phyloP scores from a whole-genome alignment of 2,329 filamentous ascomycete genomes.

The Trichoderma atroviride region DNA sequence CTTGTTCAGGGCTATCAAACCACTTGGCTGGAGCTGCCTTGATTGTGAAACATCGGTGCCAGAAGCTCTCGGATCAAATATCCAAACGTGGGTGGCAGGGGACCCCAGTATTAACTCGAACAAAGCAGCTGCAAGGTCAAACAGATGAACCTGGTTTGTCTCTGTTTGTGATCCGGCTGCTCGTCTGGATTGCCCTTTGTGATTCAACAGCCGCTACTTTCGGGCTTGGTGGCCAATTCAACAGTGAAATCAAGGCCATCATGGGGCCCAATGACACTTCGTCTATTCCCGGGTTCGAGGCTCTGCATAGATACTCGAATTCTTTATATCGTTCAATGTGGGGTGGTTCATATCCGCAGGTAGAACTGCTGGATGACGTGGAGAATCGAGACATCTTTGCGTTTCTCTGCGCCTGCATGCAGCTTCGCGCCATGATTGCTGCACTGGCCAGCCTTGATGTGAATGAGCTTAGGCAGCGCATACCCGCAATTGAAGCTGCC shows the following conservation, averaged over 20 bases:
- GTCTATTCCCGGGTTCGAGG: slow-evolving; percentile 33
- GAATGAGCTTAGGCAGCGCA: slow-evolving; percentile 30
- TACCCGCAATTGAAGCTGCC: slow-evolving; percentile 29
- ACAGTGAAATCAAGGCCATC: slow-evolving; percentile 32
- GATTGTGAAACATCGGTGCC: slow-evolving; percentile 36
- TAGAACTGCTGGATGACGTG: slow-evolving; percentile 41
- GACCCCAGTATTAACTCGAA: slow-evolving; percentile 15
- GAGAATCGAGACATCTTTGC: slow-evolving; percentile 41
- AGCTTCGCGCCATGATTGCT: slow-evolving; percentile 40
- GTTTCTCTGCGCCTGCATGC: slow-evolving; percentile 37
- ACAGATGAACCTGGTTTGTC: slow-evolving; percentile 31
- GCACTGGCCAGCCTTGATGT: slow-evolving; percentile 34
- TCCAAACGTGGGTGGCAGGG: slow-evolving; percentile 11
- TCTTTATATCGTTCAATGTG: slow-evolving; percentile 40
- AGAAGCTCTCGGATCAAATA: slow-evolving; percentile 24
- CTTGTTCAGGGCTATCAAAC: slow-evolving; percentile 36
- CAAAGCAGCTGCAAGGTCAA: slow-evolving; percentile 3
- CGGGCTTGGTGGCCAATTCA: slow-evolving; percentile 40
- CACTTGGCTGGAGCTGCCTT: slow-evolving; percentile 40
- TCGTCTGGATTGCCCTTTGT: slow-evolving; percentile 40
- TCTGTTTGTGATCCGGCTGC: slow-evolving; percentile 39
- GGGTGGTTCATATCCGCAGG: slow-evolving; percentile 40
- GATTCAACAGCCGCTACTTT: slow-evolving; percentile 38
- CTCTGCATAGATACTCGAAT: slow-evolving; percentile 40
- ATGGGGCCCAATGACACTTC: slow-evolving; percentile 19